Conservation (phyloP, 768 basidiomycete species). For the Podaxis sp. region DNA sequence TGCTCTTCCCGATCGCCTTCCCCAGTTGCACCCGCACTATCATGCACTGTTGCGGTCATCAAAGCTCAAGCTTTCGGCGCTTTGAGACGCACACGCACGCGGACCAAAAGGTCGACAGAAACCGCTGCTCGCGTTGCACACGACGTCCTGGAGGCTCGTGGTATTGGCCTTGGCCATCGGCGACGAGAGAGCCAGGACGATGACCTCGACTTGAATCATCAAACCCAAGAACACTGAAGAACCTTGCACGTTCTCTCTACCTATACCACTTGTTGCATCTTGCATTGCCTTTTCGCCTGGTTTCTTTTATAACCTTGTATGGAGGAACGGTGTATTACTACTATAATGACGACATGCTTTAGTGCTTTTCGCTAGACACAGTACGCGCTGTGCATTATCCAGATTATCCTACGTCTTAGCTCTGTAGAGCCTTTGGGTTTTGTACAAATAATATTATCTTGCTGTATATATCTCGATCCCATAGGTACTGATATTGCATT, state of each 20-base stretch:
- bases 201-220: constrained; percentile 35
- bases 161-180: constrained; percentile 43
- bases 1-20: constrained; percentile 52
- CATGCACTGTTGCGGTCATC: constrained; percentile 85
- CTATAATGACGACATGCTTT: constrained; percentile 1
- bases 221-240: constrained; percentile 1
- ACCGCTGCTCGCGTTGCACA: constrained; percentile 71
- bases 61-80: constrained; percentile 90
- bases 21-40: constrained; percentile 48
- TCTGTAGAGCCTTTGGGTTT: constrained; percentile 5
- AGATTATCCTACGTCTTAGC: constrained; percentile 8
- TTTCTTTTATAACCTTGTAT: constrained; percentile 5
- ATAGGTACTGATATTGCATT: background rate
- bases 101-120: constrained; percentile 72
- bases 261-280: background rate
- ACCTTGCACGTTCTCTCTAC: background rate
- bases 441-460: constrained; percentile 14
- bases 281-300: background rate
- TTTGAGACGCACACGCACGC: constrained; percentile 73
- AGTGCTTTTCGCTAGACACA: constrained; percentile 4
- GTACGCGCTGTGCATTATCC: constrained; percentile 6
- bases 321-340: constrained; percentile 15
- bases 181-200: constrained; percentile 36
- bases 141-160: constrained; percentile 80
- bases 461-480: constrained; percentile 11